These are phyloP conservation scores for Croton laevigatus DNA, from an alignment of 441 rosid species.

Conservation along the genomic window DNA sequence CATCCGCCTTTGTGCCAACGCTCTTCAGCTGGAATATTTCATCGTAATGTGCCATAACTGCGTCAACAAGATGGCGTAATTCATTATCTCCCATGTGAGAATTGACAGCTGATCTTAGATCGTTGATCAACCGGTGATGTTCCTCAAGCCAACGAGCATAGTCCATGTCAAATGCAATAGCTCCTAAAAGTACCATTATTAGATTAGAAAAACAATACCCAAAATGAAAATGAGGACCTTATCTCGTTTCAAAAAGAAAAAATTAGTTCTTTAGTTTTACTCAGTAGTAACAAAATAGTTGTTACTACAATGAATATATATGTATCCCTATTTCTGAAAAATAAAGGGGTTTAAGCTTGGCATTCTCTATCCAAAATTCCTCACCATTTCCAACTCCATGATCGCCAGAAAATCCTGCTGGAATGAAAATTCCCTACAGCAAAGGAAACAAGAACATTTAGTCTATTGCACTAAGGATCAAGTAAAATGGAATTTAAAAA, in stretches of 20 bases:
- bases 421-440: slow-evolving; percentile 53
- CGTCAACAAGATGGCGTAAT: slow-evolving; percentile 59
- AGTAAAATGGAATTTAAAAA: background rate
- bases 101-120: slow-evolving; percentile 69
- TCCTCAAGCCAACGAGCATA: slow-evolving; percentile 86
- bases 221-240: too few relatives aligned
- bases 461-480: too few relatives aligned
- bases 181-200: slow-evolving; percentile 40
- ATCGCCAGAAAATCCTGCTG: slow-evolving; percentile 48
- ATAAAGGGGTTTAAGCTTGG: background rate
- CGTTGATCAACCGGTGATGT: slow-evolving; percentile 65
- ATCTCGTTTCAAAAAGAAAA: too few relatives aligned
- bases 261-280: too few relatives aligned
- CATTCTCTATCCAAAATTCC: slow-evolving; percentile 5
- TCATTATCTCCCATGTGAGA: slow-evolving; percentile 62
- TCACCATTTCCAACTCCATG: slow-evolving; percentile 61
- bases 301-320: too few relatives aligned
- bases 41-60: slow-evolving; percentile 77
- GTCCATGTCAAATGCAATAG: slow-evolving; percentile 71
- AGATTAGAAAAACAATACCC: background rate
- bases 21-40: slow-evolving; percentile 70
- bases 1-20: slow-evolving; percentile 74
- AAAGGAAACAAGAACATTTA: background rate
- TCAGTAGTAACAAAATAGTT: too few relatives aligned
- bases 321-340: too few relatives aligned